These are phyloP conservation scores for Kuraishia floccosa DNA, from an alignment of 805 yeast genomes.

Conservation along the genomic window DNA sequence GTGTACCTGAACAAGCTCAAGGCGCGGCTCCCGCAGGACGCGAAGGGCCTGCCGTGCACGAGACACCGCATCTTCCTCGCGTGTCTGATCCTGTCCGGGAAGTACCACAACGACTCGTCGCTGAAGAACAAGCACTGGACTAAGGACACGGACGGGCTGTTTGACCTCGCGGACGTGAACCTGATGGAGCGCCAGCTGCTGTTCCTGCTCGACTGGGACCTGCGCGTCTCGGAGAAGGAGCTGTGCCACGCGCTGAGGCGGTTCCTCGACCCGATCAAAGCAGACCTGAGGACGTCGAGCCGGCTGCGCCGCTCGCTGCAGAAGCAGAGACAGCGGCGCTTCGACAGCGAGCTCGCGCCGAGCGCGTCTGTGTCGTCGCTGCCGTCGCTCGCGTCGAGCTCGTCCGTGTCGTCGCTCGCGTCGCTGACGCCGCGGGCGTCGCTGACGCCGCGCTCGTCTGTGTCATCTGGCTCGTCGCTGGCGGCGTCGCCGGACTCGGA, in stretches of 20 bases:
- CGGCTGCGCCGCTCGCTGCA: conserved; percentile 15
- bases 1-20: conserved; percentile 56
- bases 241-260: conserved; percentile 26
- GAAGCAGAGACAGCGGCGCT: not conserved
- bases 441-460: too few species aligned
- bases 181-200: conserved; percentile 73
- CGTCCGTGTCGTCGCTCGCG: conserved; percentile 1
- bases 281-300: conserved; percentile 18
- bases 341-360: too few species aligned
- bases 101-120: conserved; percentile 67
- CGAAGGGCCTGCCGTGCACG: conserved; percentile 71
- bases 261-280: conserved; percentile 41
- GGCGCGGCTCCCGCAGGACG: conserved; percentile 52
- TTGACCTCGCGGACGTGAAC: conserved; percentile 57
- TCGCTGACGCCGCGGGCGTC: too few species aligned
- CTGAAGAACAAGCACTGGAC: conserved; percentile 79
- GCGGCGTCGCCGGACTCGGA: too few species aligned
- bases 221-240: conserved; percentile 34
- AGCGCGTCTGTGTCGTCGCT: too few species aligned
- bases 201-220: conserved; percentile 61
- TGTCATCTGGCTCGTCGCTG: too few species aligned
- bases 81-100: conserved; percentile 61
- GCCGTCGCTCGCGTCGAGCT: too few species aligned
- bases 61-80: conserved; percentile 70
- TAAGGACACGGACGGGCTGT: conserved; percentile 64